Conservation (phyloP, 768 basidiomycete genomes). For the Russula brevipes region DNA sequence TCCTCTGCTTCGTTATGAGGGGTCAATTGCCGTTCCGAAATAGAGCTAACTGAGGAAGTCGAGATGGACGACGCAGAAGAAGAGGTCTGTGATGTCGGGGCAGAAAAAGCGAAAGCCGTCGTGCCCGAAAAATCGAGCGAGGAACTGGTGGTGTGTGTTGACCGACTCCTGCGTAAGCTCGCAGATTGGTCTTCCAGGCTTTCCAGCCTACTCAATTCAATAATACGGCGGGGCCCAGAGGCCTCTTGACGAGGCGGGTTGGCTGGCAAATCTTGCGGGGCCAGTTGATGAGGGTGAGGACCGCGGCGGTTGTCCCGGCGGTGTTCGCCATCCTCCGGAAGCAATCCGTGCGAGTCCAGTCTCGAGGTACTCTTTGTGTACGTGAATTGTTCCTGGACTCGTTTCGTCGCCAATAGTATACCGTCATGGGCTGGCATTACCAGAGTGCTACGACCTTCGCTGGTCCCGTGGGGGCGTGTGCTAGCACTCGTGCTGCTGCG, state of each 20-base stretch:
- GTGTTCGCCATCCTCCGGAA: conserved; percentile 13
- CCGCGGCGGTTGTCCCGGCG: conserved; percentile 2
- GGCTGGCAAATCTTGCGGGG: conserved; percentile 1
- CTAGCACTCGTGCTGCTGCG: conserved; percentile 26
- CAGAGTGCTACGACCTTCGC: conserved; percentile 1
- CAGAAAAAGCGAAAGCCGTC: conserved; percentile 8
- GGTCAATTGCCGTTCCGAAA: conserved; percentile 8
- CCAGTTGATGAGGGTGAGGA: background rate
- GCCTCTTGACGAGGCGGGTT: background rate
- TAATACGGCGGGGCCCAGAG: background rate
- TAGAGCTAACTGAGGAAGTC: conserved; percentile 5
- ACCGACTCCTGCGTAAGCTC: background rate
- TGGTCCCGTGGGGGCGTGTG: conserved; percentile 17
- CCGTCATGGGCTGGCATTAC: conserved; percentile 25
- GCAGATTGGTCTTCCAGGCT: conserved; percentile 1
- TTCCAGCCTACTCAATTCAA: conserved; percentile 3
- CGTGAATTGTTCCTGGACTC: conserved; percentile 64
- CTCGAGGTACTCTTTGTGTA: conserved; percentile 28
- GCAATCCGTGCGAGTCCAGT: conserved; percentile 7
- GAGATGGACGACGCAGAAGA: background rate
- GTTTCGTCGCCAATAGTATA: conserved; percentile 65
- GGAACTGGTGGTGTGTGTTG: conserved; percentile 6
- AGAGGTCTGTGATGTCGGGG: background rate
- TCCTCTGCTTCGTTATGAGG: conserved; percentile 16
- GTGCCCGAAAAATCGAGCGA: conserved; percentile 18